Evolutionary conservation across 23 red algal species (phyloP).

Genomic region (Gracilaria domingensis): DNA sequence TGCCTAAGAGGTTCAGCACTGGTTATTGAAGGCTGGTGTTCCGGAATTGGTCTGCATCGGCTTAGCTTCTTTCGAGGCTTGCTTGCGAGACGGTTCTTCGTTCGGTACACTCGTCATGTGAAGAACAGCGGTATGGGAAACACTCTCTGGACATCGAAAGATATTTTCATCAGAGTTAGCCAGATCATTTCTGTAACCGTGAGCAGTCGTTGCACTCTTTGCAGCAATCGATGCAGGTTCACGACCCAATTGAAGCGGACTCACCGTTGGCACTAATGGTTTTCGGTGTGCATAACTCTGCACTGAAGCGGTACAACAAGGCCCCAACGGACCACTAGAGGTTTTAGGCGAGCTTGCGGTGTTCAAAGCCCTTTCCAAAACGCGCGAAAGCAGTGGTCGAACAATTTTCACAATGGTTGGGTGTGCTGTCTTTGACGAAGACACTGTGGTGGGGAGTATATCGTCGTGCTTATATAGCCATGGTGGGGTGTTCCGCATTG

Average conservation of each 20-base stretch:
- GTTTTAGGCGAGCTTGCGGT: background rate
- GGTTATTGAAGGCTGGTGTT: background rate
- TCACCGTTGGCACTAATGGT: background rate
- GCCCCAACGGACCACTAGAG: background rate
- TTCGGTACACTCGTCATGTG: background rate
- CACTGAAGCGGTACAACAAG: background rate
- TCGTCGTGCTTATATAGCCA: conserved; percentile 43
- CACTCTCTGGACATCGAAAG: background rate
- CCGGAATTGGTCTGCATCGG: background rate
- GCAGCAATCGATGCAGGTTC: background rate
- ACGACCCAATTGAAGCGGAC: background rate
- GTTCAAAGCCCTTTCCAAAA: no score
- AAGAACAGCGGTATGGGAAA: background rate
- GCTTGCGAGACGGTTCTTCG: background rate
- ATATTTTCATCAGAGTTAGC: background rate
- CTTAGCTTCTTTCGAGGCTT: no score
- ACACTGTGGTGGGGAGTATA: background rate
- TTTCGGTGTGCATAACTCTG: background rate
- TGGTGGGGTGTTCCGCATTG: conserved; percentile 30
- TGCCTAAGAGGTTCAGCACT: background rate
- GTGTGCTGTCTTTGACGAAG: background rate
- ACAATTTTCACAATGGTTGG: conserved; percentile 1
- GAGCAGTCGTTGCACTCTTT: conserved; percentile 19
- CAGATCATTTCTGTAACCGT: conserved; percentile 13
- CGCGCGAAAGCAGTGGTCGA: background rate